Evolutionary conservation across 2,329 filamentous ascomycete genomes (phyloP).

Genomic region (Helotiales sp.): DNA sequence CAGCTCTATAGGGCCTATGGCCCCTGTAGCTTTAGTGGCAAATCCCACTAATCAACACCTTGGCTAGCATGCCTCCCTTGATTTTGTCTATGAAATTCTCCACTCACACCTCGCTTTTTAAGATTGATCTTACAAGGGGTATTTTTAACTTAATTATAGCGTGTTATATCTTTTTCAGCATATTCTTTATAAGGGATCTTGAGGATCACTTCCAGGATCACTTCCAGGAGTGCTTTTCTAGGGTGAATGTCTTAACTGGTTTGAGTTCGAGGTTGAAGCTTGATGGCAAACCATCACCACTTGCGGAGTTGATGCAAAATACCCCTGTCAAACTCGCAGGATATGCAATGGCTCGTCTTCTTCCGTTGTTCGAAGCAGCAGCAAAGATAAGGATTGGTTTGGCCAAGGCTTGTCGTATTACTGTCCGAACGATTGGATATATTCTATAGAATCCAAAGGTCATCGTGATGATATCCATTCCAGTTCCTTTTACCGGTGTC

Average conservation of each 20-base stretch:
- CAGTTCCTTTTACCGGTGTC: constrained; percentile 24
- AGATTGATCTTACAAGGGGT: too few relatives aligned
- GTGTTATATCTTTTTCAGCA: too few relatives aligned
- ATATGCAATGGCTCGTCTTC: constrained; percentile 21
- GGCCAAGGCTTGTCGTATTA: constrained; percentile 20
- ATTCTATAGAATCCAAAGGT: constrained; percentile 30
- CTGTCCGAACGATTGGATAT: constrained; percentile 1
- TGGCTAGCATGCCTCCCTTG: too few relatives aligned
- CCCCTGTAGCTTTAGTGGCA: too few relatives aligned
- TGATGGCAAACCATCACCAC: constrained; percentile 21
- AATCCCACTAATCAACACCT: too few relatives aligned
- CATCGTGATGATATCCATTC: constrained; percentile 38
- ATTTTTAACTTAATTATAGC: too few relatives aligned
- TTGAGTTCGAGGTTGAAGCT: constrained; percentile 32
- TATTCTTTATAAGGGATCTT: too few relatives aligned
- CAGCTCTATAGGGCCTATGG: too few relatives aligned
- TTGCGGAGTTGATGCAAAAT: constrained; percentile 30
- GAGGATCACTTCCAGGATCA: too few relatives aligned
- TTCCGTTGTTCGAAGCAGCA: constrained; percentile 33
- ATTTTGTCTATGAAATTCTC: too few relatives aligned
- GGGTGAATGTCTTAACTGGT: constrained; percentile 31
- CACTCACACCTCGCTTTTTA: too few relatives aligned
- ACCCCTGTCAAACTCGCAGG: constrained; percentile 27
- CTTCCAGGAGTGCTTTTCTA: too few relatives aligned
- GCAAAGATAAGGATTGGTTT: constrained; percentile 28